A percentile compares a stretch with the other conserved stretches of the same genome.
These are phyloP conservation scores for Xylaria sp. DNA, from an alignment of 2,329 filamentous ascomycete genomes.

Conservation along the genomic window DNA sequence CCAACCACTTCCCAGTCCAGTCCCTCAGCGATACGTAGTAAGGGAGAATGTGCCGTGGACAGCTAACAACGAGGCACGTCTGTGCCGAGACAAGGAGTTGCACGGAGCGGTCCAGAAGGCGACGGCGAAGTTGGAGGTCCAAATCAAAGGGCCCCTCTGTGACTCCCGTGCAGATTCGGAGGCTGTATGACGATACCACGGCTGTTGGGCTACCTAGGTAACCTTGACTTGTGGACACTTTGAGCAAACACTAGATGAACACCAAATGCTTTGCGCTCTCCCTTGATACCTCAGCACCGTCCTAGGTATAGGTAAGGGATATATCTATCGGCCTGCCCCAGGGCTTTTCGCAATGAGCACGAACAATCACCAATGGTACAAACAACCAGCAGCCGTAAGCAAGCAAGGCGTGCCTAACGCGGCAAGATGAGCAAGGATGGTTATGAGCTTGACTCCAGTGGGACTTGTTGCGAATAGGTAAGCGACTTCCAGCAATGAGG, in stretches of 20 bases:
- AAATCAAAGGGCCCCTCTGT: not conserved
- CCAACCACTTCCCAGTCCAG: constrained; percentile 1
- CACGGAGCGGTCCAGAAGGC: constrained; percentile 18
- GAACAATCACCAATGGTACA: constrained; percentile 8
- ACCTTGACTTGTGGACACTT: constrained; percentile 11
- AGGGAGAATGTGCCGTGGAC: not conserved
- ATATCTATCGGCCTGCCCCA: constrained; percentile 3
- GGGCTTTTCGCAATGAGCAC: not conserved
- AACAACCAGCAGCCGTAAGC: not conserved
- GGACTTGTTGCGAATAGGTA: constrained; percentile 13
- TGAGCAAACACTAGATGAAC: not conserved
- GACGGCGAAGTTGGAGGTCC: constrained; percentile 11
- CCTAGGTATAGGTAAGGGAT: constrained; percentile 4
- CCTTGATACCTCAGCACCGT: not conserved
- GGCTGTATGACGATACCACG: constrained; percentile 11
- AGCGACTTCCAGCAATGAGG: constrained; percentile 25
- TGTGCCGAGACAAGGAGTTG: constrained; percentile 21
- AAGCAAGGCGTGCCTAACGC: constrained; percentile 12
- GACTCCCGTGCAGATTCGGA: constrained; percentile 11
- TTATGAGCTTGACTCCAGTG: constrained; percentile 12
- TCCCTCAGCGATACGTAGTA: not conserved
- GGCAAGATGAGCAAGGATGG: constrained; percentile 10
- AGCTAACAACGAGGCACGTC: constrained; percentile 15
- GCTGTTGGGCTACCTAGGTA: constrained; percentile 2
- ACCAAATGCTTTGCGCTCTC: constrained; percentile 12